Conservation (phyloP, 2,329 filamentous ascomycete genomes). For the Emergomyces orientalis region DNA sequence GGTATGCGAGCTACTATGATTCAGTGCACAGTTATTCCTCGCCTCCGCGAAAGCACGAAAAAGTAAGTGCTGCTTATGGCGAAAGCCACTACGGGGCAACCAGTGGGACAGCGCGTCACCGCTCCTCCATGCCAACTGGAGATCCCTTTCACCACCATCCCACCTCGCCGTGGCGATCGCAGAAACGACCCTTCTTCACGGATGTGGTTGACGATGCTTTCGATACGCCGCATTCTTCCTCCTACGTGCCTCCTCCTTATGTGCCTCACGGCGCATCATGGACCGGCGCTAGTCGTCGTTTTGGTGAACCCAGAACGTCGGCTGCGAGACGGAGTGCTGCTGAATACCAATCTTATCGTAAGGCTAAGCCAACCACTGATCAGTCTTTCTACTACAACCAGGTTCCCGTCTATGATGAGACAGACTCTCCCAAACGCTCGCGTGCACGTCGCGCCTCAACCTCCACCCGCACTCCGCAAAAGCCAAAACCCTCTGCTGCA, state of each 20-base stretch:
- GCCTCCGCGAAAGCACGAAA: constrained; percentile 48
- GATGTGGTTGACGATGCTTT: constrained; percentile 50
- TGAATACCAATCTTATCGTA: constrained; percentile 27
- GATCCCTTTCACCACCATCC: constrained; percentile 13
- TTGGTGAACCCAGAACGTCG: constrained; percentile 9
- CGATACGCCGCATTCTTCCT: constrained; percentile 28
- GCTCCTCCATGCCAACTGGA: constrained; percentile 35
- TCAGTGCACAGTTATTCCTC: constrained; percentile 42
- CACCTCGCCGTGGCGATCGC: constrained; percentile 28
- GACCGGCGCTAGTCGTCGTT: constrained; percentile 2
- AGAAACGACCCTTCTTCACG: constrained; percentile 47
- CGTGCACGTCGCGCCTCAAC: constrained; percentile 48
- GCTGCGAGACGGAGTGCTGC: not conserved
- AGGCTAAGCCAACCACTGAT: constrained; percentile 40
- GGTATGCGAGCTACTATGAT: constrained; percentile 40
- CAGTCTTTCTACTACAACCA: constrained; percentile 45
- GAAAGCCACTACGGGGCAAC: constrained; percentile 13
- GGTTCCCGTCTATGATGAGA: constrained; percentile 49
- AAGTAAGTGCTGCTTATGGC: constrained; percentile 56
- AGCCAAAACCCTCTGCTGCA: constrained; percentile 31
- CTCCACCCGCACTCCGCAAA: constrained; percentile 36
- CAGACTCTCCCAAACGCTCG: constrained; percentile 38
- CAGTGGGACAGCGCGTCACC: constrained; percentile 29
- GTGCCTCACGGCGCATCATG: constrained; percentile 4
- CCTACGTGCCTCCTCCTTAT: constrained; percentile 1